Base-by-base conservation (phyloP, 1,284 basidiomycete genomes). In the Veloboletus limbatus region DNA sequence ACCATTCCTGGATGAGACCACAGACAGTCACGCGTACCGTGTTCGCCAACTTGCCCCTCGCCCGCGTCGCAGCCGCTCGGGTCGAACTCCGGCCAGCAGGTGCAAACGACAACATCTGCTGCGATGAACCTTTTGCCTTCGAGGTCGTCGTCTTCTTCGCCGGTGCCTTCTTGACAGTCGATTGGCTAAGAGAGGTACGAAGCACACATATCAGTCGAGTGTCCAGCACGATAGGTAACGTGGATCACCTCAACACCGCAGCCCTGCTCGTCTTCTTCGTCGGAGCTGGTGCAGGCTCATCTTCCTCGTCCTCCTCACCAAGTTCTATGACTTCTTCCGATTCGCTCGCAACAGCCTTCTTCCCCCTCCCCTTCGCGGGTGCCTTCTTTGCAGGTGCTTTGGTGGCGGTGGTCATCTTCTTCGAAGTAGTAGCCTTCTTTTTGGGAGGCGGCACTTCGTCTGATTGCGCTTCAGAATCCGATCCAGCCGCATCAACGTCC, bases 241-340 rank as follows among this genome's bases (percentile, higher is more conserved):
- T 11, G 48, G 60, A 67, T 48, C 59, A 85, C 81, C 78, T 85
- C 30, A 83, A 60, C 9, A 84, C 75, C 10, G 83, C 78, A 17
- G 82, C 79, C 45, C 85, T 74, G 57, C 77, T 84, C n/a, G 81
- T 81, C 51, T 73, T 74, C 58, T 85, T 85, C 21, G 68, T 74
- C 4, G 65, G 63, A 1, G 69, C 47, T 39, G 70, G 66, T 1
- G 57, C 47, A 20, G 55, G 68, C n/a, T 72, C 73, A 40, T 81
- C 79, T 8, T 82, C 78, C n/a, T 82, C 79, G 1, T 80, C 77
- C 11, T 80, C 77, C 13, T 74, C 79, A 21, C 78, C 75, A 30
- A 69, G 57, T 37, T 69, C 68, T 35, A 79, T 74, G 18, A 75
- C 62, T 24, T 77, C 79, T 38, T 81, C 79, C 34, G 73, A 75